phyloP scores from a whole-genome alignment of 352 stramenopile species.

The Phytophthora sp. region DNA sequence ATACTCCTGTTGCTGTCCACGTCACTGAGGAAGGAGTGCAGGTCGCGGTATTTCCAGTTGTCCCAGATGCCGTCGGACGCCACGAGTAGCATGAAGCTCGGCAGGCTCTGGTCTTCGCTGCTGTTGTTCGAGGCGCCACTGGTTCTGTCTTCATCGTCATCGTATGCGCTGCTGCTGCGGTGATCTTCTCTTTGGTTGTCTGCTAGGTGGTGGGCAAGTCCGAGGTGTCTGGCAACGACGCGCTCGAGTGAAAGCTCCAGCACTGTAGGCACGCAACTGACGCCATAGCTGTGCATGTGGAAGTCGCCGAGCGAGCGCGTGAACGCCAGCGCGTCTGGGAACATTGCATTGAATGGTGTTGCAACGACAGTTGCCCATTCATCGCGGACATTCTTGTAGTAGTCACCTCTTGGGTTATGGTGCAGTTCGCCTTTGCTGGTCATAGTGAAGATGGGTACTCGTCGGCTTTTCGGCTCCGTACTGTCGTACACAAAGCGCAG shows the following conservation, averaged over 20 bases:
- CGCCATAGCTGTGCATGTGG: slow-evolving; percentile 89
- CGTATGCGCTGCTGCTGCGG: neutral
- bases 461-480: slow-evolving; percentile 38
- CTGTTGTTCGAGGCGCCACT: slow-evolving; percentile 3
- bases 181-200: slow-evolving; percentile 36
- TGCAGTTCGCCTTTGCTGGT: slow-evolving; percentile 41
- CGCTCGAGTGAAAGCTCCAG: slow-evolving; percentile 54
- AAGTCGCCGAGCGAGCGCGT: slow-evolving; percentile 89
- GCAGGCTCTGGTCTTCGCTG: slow-evolving; percentile 6
- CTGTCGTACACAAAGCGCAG: slow-evolving; percentile 90
- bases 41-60: slow-evolving; percentile 88
- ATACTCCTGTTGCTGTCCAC: slow-evolving; percentile 9
- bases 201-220: neutral
- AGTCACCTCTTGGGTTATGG: slow-evolving; percentile 57
- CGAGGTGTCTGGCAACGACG: slow-evolving; percentile 32
- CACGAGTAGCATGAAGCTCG: slow-evolving; percentile 60
- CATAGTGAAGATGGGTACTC: slow-evolving; percentile 49
- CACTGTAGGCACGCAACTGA: slow-evolving; percentile 69
- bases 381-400: slow-evolving; percentile 93
- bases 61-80: slow-evolving; percentile 90
- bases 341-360: slow-evolving; percentile 66
- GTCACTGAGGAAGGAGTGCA: slow-evolving; percentile 55
- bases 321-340: slow-evolving; percentile 87
- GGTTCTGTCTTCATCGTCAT: slow-evolving; percentile 17
- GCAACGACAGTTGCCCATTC: slow-evolving; percentile 89